Base-by-base conservation (phyloP, 2,329 filamentous ascomycete genomes). In the Cladophialophora exuberans region DNA sequence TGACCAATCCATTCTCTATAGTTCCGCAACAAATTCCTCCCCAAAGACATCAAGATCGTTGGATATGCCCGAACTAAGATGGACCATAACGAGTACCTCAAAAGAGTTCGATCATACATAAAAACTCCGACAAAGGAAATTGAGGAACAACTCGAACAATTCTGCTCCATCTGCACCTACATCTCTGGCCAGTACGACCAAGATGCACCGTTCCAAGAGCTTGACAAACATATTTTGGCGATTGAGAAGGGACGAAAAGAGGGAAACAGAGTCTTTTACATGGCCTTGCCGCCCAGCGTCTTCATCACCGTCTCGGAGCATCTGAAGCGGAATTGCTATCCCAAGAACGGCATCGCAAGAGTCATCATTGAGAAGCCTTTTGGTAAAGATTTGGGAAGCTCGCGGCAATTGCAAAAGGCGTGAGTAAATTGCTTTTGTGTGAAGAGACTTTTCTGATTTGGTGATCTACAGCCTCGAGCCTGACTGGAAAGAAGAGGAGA, bases 301-400 rank as follows among this genome's bases (percentile, higher is more conserved):
- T 99, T 99, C 81, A 97, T 90, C 65, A 90, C 93, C 58, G 94
- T 99, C 62, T 97, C 93, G 3, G 90, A 97, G 76, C 93, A 97
- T 73, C 77, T 99, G 66, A 99, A 97, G 85, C 88, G 86, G 74
- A 96, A 93, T 81, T 96, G 92, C 82, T 99, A 99, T 73, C 94
- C 94, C 23, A 84, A 84, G 69, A 89, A 84, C 61, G 94, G 94
- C 62, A 90, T 97, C 74, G 87, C 92, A 57, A 88, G 94, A 64
- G 90, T 99, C 67, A 96, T 99, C 76, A 92, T 99, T 64, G 94
- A 99, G 86, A 99, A 99, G 80, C 94, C 95, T 22, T 99, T 99
- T 70, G 94, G 95, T 66, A 97, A 97, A 79, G 94, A 99, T 73
- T 83, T 99, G 59, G 85, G 83, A 54, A 97, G 92, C 78, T 97